These are phyloP conservation scores for Nyssa sinensis DNA, from an alignment of 148 eudicot species.

Conservation along the genomic window DNA sequence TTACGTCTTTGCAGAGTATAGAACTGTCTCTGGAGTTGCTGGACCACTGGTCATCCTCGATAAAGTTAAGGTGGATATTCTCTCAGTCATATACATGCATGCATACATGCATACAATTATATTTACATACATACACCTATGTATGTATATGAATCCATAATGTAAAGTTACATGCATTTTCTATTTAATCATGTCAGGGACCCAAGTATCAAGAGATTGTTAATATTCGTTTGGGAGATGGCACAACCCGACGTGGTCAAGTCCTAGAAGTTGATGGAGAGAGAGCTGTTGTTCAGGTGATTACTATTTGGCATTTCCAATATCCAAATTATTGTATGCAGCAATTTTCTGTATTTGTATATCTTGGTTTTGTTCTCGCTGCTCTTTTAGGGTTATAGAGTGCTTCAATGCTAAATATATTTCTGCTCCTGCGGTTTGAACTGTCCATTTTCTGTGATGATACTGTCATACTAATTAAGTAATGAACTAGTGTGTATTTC, in stretches of 20 bases:
- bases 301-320: background rate
- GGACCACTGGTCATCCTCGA: conserved; percentile 84
- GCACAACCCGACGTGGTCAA: conserved; percentile 94
- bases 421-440: background rate
- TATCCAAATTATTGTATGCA: background rate
- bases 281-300: conserved; percentile 98
- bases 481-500: background rate
- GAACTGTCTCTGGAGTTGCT: conserved; percentile 87
- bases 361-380: background rate
- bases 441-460: background rate
- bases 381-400: background rate
- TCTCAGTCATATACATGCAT: background rate
- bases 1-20: conserved; percentile 46
- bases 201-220: conserved; percentile 98
- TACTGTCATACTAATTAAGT: background rate
- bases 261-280: conserved; percentile 99
- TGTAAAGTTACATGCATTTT: background rate
- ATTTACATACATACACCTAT: no score
- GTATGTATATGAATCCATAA: background rate
- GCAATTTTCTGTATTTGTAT: background rate
- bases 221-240: conserved; percentile 96
- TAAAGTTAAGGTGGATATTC: conserved; percentile 70
- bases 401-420: conserved; percentile 1
- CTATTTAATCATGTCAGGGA: conserved; percentile 52
- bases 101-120: background rate